Base-by-base conservation (phyloP, 1,139 yeast genomes). In the Geotrichum europaeum region DNA sequence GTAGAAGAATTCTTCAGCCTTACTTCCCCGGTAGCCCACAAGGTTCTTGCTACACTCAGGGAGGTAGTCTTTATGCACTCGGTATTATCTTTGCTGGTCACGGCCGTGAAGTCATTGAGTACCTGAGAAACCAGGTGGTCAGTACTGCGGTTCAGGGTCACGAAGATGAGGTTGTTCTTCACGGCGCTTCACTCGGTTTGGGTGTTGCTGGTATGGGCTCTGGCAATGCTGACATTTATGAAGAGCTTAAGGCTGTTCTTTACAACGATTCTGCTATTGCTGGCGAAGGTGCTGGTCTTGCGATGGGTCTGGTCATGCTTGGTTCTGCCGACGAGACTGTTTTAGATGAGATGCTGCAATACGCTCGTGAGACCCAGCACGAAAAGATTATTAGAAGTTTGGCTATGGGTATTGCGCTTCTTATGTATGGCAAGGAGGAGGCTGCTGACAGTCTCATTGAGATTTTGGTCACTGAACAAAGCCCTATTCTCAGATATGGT, bases 121-220 rank as follows among this genome's bases (percentile, higher is more conserved):
- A 87, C 72, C 81, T 95, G 72, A 84, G 90, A 72, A 81, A 81
- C 67, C 87, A 86, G 68, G 79, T 92, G 59, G 85, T 83, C 63
- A 84, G 85, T 68, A 62, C 64, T 58, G 87, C 88, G 43, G 56
- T 62, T 34, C 70, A 68, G 58, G 83, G 83, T 56, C 85, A 83
- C 63, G 96, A 89, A 67, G 82, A 86, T 49, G 98, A 94, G 71
- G 92, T 91, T 54, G 82, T 92, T 69, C 81, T 91, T 64, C 99
- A 94, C 72, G 99, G 99, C 72, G 98, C 98, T 4, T 87, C 96
- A 65, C 83, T 94, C 58, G 99, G 99, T 70, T 81, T 87, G 55
- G 99, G 98, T 78, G 92, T 92, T 56, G 97, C 99, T 22, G 98
- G 96, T 47, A 91, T 94, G 98, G 97, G 95, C 0, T 83, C 95